These are phyloP conservation scores for Rhinocladiella mackenziei DNA, from an alignment of 2,329 filamentous ascomycete species.

Conservation along the genomic window DNA sequence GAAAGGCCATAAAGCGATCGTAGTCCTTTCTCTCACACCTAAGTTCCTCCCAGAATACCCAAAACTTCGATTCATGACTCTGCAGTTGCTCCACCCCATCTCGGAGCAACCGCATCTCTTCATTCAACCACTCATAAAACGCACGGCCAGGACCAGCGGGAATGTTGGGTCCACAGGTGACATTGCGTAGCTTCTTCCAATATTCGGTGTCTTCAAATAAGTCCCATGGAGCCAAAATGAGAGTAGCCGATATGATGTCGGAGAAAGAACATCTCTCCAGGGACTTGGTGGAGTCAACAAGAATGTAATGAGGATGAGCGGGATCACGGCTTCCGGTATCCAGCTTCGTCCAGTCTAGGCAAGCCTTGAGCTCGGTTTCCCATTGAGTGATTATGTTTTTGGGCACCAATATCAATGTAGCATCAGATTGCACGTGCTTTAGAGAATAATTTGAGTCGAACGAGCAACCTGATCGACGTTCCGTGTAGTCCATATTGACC, in stretches of 20 bases:
- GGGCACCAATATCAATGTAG: conserved; percentile 60
- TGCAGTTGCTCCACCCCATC: conserved; percentile 1
- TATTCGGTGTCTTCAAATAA: conserved; percentile 50
- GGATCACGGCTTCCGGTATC: background rate
- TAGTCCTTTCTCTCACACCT: too few species aligned
- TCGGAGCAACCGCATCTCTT: conserved; percentile 40
- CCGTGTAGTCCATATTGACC: conserved; percentile 41
- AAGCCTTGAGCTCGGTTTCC: conserved; percentile 52
- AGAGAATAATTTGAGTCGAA: background rate
- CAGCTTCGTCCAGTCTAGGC: conserved; percentile 4
- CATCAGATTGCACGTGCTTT: conserved; percentile 38
- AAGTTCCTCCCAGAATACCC: conserved; percentile 20
- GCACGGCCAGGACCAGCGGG: conserved; percentile 43
- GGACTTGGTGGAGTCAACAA: conserved; percentile 40
- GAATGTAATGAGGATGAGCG: conserved; percentile 42
- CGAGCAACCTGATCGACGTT: background rate
- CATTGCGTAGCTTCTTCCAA: conserved; percentile 46
- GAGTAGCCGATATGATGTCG: conserved; percentile 47
- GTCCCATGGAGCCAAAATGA: conserved; percentile 54
- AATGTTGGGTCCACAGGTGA: conserved; percentile 47
- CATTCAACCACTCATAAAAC: conserved; percentile 53
- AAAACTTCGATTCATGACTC: conserved; percentile 6
- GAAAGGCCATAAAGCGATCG: too few species aligned
- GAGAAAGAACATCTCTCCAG: conserved; percentile 43
- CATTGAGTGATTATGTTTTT: conserved; percentile 56